Conservation (phyloP, 306 rosid species). For the Oxytropis ochrocephala region DNA sequence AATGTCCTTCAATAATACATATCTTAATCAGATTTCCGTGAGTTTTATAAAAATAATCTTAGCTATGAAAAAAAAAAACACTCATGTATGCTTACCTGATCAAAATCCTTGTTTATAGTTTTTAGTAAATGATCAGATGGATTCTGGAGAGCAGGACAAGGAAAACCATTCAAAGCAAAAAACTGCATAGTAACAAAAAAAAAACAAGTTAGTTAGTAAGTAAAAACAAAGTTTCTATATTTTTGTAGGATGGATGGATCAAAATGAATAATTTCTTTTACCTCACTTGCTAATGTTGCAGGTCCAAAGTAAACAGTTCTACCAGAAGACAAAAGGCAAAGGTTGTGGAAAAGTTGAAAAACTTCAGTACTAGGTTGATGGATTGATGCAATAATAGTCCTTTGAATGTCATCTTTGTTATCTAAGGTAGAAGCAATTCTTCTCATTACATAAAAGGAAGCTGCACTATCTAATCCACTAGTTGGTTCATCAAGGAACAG, state of each 20-base stretch:
- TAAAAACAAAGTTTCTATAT: neutral
- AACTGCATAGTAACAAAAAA: neutral
- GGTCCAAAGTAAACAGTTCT: neutral
- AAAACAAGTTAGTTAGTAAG: neutral
- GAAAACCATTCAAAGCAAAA: neutral
- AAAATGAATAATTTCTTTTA: too few species aligned
- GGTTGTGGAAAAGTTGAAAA: neutral
- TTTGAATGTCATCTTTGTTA: neutral
- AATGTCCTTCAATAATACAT: neutral
- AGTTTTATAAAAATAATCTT: too few species aligned
- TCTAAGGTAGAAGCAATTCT: neutral
- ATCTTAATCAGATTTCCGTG: neutral
- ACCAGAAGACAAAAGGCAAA: neutral
- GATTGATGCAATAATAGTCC: neutral
- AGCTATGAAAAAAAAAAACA: neutral
- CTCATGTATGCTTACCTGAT: neutral
- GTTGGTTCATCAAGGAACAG: conserved; percentile 66
- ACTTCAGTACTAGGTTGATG: neutral
- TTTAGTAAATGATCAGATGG: neutral
- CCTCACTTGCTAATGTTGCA: neutral
- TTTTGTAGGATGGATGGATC: too few species aligned
- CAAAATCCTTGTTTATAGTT: neutral
- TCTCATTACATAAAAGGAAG: neutral
- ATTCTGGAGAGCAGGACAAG: neutral
- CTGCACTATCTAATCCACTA: conserved; percentile 41